phyloP scores from a whole-genome alignment of 2,329 filamentous ascomycete species.

The Fusarium staphyleae region DNA sequence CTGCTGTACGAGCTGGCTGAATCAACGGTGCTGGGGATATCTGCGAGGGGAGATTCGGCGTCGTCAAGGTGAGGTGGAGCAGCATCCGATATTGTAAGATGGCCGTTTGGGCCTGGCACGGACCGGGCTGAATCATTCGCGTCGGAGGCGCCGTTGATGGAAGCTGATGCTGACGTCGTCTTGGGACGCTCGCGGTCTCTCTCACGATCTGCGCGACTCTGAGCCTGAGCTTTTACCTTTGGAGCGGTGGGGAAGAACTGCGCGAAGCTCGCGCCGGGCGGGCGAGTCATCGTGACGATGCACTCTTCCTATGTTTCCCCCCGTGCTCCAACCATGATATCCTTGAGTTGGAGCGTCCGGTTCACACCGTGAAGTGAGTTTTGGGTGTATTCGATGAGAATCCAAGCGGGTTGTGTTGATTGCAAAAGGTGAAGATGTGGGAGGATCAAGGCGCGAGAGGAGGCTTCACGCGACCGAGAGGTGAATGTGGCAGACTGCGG shows the following conservation, averaged over 20 bases:
- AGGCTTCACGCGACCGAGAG: constrained; percentile 52
- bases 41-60: constrained; percentile 65
- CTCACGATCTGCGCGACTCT: constrained; percentile 44
- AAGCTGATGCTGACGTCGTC: constrained; percentile 25
- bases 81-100: constrained; percentile 37
- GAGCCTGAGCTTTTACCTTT: constrained; percentile 60
- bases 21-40: constrained; percentile 73
- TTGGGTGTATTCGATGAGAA: constrained; percentile 10
- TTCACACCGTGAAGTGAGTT: constrained; percentile 6
- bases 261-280: constrained; percentile 78
- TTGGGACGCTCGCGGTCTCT: constrained; percentile 45
- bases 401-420: constrained; percentile 9
- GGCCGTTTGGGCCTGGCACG: constrained; percentile 28
- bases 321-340: constrained; percentile 65
- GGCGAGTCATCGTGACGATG: constrained; percentile 77
- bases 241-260: constrained; percentile 86
- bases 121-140: constrained; percentile 34
- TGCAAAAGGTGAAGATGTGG: constrained; percentile 18
- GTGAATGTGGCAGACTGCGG: constrained; percentile 29
- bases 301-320: constrained; percentile 59
- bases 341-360: constrained; percentile 45
- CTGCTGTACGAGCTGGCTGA: constrained; percentile 77
- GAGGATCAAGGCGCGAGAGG: constrained; percentile 35
- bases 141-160: constrained; percentile 36
- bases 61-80: constrained; percentile 55